Conservation (phyloP, 208 protist genomes). For the Ichthyophonus hoferi region DNA sequence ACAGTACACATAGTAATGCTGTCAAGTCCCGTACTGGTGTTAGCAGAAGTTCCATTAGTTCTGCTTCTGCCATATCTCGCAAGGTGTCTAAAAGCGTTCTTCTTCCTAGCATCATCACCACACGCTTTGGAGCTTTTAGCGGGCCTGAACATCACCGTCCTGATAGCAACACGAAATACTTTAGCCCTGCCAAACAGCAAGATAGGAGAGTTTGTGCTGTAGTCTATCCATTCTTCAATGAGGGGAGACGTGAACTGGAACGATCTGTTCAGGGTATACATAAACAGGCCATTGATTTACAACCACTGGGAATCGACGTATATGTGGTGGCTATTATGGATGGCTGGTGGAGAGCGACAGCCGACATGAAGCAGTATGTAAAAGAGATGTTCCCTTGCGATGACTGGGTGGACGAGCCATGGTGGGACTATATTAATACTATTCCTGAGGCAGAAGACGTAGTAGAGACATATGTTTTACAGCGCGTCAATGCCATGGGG, state of each 20-base stretch:
- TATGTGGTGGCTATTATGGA: conserved; percentile 33
- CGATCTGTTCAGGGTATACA: background rate
- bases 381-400: conserved; percentile 10
- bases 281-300: background rate
- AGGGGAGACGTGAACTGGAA: background rate
- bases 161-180: background rate
- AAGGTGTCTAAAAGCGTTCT: background rate
- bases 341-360: conserved; percentile 17
- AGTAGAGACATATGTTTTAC: background rate
- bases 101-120: background rate
- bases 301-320: background rate
- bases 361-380: conserved; percentile 1
- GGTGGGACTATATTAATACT: background rate
- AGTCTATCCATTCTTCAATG: conserved; percentile 21
- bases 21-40: no score
- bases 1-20: no score
- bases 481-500: background rate
- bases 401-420: background rate
- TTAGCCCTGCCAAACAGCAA: background rate
- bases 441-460: background rate
- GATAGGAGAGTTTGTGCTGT: background rate
- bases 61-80: no score
- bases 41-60: no score
- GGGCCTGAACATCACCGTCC: background rate
- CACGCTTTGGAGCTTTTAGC: background rate